Percentiles rank a stretch among this genome's conserved stretches.
Evolutionary conservation across 139 green algal species (phyloP).

Genomic region (Eudorina sp.): DNA sequence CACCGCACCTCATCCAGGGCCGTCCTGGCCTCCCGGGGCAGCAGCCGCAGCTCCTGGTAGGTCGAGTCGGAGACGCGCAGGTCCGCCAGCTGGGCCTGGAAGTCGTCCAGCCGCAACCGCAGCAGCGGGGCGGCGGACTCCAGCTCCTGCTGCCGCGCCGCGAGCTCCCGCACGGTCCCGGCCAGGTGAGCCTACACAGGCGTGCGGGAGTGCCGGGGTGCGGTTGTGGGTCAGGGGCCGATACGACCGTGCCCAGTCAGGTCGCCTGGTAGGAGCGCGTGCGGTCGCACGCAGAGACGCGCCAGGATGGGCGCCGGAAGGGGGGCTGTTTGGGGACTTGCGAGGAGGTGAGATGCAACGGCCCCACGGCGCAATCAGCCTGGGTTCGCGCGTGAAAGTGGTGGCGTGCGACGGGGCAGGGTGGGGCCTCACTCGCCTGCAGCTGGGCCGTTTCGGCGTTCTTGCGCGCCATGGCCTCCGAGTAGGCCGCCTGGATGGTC

Average conservation of each 20-base stretch:
- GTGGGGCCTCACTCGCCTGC: no score
- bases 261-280: no score
- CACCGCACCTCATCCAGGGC: constrained; percentile 53
- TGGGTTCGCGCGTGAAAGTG: no score
- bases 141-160: constrained; percentile 57
- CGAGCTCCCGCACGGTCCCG: constrained; percentile 41
- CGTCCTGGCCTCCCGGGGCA: constrained; percentile 42
- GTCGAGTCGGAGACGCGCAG: constrained; percentile 54
- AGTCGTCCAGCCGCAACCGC: constrained; percentile 47
- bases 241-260: no score
- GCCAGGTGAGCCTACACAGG: constrained; percentile 19
- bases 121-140: constrained; percentile 55
- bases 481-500: constrained; percentile 29
- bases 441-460: constrained; percentile 52
- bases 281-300: no score
- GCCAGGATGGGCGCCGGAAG: no score
- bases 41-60: constrained; percentile 56
- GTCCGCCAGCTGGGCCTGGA: constrained; percentile 45
- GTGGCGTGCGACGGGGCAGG: no score
- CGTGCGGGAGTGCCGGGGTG: no score
- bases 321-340: no score
- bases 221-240: no score
- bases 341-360: no score
- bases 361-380: no score
- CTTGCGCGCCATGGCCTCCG: constrained; percentile 30